phyloP scores from a whole-genome alignment of 306 rosid species.

The Sechiopsis laciniata region DNA sequence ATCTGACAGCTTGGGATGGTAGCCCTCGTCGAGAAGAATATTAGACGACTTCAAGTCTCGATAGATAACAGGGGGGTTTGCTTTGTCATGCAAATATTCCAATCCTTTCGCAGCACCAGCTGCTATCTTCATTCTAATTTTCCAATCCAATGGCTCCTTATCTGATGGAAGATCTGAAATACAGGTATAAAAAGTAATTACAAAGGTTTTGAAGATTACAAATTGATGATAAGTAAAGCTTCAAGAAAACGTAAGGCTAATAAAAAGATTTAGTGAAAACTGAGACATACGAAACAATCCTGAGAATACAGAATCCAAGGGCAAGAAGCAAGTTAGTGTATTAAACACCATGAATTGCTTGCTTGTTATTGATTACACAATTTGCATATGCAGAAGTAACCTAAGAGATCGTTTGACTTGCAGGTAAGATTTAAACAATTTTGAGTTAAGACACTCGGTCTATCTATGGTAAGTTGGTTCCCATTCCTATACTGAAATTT shows the following conservation, averaged over 20 bases:
- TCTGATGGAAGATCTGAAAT: slow-evolving; percentile 58
- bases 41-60: slow-evolving; percentile 78
- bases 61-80: slow-evolving; percentile 64
- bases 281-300: not conserved
- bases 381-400: not conserved
- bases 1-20: slow-evolving; percentile 69
- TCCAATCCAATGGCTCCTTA: slow-evolving; percentile 74
- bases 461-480: not conserved
- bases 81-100: slow-evolving; percentile 71
- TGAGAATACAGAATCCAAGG: not conserved
- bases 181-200: slow-evolving; percentile 12
- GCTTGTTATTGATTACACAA: not conserved
- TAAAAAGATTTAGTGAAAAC: not conserved
- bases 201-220: not conserved
- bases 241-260: not conserved
- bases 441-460: not conserved
- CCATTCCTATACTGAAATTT: not conserved
- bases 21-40: slow-evolving; percentile 67
- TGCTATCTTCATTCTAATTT: slow-evolving; percentile 80
- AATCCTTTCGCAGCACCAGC: slow-evolving; percentile 76
- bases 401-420: not conserved
- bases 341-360: not conserved
- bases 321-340: not conserved
- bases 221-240: not conserved
- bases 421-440: not conserved